These are phyloP conservation scores for Arachis monticola DNA, from an alignment of 331 rosid species.

Conservation along the genomic window DNA sequence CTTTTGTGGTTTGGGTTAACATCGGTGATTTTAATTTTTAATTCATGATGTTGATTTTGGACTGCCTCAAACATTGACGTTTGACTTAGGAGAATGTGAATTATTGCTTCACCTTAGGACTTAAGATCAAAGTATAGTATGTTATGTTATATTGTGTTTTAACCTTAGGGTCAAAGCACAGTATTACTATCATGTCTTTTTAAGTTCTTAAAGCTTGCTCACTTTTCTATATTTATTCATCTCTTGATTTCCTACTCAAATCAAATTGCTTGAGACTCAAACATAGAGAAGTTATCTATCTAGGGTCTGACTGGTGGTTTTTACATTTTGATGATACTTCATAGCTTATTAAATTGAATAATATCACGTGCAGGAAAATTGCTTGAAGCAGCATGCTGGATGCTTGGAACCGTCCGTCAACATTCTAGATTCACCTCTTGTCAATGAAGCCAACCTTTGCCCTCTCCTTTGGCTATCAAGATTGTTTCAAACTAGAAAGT, in stretches of 20 bases:
- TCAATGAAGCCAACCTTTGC: conserved; percentile 46
- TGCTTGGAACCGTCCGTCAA: conserved; percentile 65
- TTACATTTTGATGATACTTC: conserved; percentile 1
- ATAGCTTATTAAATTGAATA: conserved; percentile 20
- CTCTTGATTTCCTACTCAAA: conserved; percentile 25
- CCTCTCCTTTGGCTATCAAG: conserved; percentile 6
- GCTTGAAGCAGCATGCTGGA: conserved; percentile 68
- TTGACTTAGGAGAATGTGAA: neutral
- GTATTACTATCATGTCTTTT: too few relatives aligned
- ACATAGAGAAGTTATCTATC: conserved; percentile 8
- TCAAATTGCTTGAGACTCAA: conserved; percentile 23
- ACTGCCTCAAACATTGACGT: neutral
- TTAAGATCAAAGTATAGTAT: too few relatives aligned
- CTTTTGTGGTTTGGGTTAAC: neutral
- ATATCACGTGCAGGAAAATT: conserved; percentile 64
- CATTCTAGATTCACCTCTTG: conserved; percentile 62
- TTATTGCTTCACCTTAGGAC: too few relatives aligned
- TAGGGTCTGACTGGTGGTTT: conserved; percentile 12
- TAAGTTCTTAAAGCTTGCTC: neutral
- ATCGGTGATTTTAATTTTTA: neutral
- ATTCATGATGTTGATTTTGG: neutral
- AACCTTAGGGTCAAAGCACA: neutral
- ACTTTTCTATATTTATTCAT: conserved; percentile 6
- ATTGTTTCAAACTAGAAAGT: conserved; percentile 22
- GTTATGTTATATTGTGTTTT: neutral